These are phyloP conservation scores for Plasmodium adleri DNA, from an alignment of 169 alveolate species.

Conservation along the genomic window DNA sequence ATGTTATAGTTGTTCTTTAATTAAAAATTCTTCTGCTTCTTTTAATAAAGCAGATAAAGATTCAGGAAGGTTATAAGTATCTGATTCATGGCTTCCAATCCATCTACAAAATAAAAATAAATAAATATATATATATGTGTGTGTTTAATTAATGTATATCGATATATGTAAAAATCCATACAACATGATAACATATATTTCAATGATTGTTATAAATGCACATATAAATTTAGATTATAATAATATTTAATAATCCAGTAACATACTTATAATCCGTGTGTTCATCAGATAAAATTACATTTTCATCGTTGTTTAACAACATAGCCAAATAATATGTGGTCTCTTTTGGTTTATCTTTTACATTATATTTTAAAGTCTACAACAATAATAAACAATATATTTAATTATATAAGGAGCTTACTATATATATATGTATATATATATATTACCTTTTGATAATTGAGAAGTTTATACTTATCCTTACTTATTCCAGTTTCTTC, in stretches of 20 bases:
- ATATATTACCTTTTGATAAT: constrained; percentile 70
- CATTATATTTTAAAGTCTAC: constrained; percentile 79
- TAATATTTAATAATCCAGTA: constrained; percentile 2
- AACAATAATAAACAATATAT: not conserved
- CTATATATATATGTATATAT: not conserved
- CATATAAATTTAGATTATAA: constrained; percentile 1
- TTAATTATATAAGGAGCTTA: too few species aligned
- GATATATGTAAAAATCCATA: constrained; percentile 36
- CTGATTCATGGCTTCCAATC: constrained; percentile 30
- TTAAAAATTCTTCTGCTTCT: constrained; percentile 53
- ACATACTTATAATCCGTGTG: constrained; percentile 83
- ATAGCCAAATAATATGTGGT: constrained; percentile 81
- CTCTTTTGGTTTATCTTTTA: constrained; percentile 81
- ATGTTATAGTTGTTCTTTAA: not conserved
- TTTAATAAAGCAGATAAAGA: constrained; percentile 29
- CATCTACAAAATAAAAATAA: constrained; percentile 22
- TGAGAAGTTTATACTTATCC: constrained; percentile 75
- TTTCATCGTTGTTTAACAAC: constrained; percentile 70
- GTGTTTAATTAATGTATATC: not conserved
- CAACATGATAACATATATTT: constrained; percentile 12
- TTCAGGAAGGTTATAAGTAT: constrained; percentile 17
- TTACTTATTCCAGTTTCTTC: constrained; percentile 83
- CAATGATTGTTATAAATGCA: constrained; percentile 22
- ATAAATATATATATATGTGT: not conserved
- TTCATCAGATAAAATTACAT: constrained; percentile 81